phyloP scores from a whole-genome alignment of 805 yeast species.

The Lachancea meyersii region DNA sequence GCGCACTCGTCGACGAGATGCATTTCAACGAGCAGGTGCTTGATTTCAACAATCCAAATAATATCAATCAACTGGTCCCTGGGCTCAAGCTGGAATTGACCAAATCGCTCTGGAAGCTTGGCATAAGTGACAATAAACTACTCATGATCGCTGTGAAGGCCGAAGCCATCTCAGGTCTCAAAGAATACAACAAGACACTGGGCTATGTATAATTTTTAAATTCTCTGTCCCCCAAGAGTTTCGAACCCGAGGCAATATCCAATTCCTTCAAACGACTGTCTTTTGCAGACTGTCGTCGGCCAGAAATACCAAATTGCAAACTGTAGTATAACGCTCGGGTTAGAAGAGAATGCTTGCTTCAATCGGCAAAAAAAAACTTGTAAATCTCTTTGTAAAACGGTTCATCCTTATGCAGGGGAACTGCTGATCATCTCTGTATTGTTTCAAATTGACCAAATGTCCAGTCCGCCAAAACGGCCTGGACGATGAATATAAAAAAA shows the following conservation, averaged over 20 bases:
- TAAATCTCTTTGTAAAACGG: slow-evolving; percentile 99
- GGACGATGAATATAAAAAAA: slow-evolving; percentile 3
- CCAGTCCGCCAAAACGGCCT: slow-evolving; percentile 43
- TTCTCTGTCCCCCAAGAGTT: neutral
- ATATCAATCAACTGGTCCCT: slow-evolving; percentile 4
- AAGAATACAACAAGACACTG: slow-evolving; percentile 19
- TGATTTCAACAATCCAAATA: slow-evolving; percentile 11
- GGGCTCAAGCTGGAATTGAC: slow-evolving; percentile 19
- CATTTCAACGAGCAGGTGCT: slow-evolving; percentile 16
- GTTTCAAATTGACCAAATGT: slow-evolving; percentile 99
- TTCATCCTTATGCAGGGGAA: slow-evolving; percentile 99
- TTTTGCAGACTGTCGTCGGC: no score
- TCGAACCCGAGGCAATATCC: slow-evolving; percentile 8
- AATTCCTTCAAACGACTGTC: no score
- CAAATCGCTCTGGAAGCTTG: slow-evolving; percentile 23
- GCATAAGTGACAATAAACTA: slow-evolving; percentile 15
- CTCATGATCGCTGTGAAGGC: slow-evolving; percentile 21
- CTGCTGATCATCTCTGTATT: slow-evolving; percentile 99
- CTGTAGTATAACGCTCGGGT: no score
- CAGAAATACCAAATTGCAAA: neutral
- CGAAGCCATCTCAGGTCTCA: slow-evolving; percentile 18
- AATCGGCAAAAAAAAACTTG: slow-evolving; percentile 57
- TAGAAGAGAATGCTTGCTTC: no score
- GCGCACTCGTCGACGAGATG: slow-evolving; percentile 14
- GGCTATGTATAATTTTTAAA: slow-evolving; percentile 13